A percentile compares a stretch with the other conserved stretches of the same genome.
phyloP scores from a whole-genome alignment of 345 rosid species.

The Microcos paniculata region DNA sequence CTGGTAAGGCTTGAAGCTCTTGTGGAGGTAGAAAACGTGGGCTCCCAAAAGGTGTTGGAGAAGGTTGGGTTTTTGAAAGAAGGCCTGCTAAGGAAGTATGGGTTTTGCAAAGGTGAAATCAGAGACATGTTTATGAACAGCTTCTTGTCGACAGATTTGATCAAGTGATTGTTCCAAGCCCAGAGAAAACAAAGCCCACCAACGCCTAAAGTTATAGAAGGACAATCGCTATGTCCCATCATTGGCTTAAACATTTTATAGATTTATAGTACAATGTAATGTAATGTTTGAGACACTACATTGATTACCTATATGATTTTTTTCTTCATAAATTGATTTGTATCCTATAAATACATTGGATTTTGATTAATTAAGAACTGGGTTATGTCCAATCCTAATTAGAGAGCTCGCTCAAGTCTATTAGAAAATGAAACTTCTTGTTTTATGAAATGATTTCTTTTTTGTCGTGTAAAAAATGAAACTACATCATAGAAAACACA shows the following conservation, averaged over 20 bases:
- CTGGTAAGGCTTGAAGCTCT: slow-evolving; percentile 62
- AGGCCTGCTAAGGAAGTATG: slow-evolving; percentile 60
- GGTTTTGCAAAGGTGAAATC: slow-evolving; percentile 42
- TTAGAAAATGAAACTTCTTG: too few species aligned
- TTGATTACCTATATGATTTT: too few species aligned
- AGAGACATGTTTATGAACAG: slow-evolving; percentile 49
- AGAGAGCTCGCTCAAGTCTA: too few species aligned
- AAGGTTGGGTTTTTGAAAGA: slow-evolving; percentile 63
- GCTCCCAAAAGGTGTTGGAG: slow-evolving; percentile 59
- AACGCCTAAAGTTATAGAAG: neutral
- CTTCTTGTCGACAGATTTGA: slow-evolving; percentile 34
- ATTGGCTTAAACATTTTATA: neutral
- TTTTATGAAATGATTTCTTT: too few species aligned
- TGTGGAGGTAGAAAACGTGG: slow-evolving; percentile 49
- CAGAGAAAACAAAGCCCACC: neutral
- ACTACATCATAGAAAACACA: too few species aligned
- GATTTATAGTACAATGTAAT: too few species aligned
- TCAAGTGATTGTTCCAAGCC: slow-evolving; percentile 13
- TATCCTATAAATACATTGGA: too few species aligned
- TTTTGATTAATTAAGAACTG: too few species aligned
- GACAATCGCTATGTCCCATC: neutral
- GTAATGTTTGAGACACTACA: too few species aligned
- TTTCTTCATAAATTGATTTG: too few species aligned
- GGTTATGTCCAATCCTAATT: too few species aligned
- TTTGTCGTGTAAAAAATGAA: too few species aligned